Percentiles rank a stretch among this genome's conserved stretches.
phyloP scores from a whole-genome alignment of 768 basidiomycete genomes.

The Termitomyces sp. region DNA sequence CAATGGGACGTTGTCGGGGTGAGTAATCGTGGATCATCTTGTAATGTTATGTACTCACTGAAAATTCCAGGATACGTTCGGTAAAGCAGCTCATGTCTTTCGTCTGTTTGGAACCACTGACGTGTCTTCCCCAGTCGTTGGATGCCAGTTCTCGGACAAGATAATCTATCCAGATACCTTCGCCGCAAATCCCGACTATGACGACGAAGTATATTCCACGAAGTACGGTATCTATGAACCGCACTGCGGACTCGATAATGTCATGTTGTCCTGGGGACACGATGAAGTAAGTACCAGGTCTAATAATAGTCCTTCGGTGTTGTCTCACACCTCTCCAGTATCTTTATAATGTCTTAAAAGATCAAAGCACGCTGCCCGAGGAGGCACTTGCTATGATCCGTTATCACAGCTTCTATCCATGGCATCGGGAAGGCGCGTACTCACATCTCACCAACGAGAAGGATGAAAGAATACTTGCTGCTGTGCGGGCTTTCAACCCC shows the following conservation, averaged over 20 bases:
- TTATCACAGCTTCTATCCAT: slow-evolving; percentile 94
- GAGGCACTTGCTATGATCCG: slow-evolving; percentile 91
- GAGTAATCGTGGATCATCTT: slow-evolving; percentile 3
- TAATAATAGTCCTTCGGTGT: slow-evolving; percentile 9
- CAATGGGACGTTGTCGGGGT: slow-evolving; percentile 97
- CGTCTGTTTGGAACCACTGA: slow-evolving; percentile 2
- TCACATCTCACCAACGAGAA: slow-evolving; percentile 73
- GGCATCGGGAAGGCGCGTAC: slow-evolving; percentile 91
- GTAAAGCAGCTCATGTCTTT: slow-evolving; percentile 22
- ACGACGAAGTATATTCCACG: slow-evolving; percentile 66
- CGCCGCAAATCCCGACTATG: slow-evolving; percentile 64
- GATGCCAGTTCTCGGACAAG: slow-evolving; percentile 83
- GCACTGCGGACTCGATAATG: slow-evolving; percentile 80
- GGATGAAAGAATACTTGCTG: slow-evolving; percentile 61
- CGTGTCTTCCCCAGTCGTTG: slow-evolving; percentile 52
- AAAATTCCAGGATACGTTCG: slow-evolving; percentile 39
- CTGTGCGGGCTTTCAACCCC: slow-evolving; percentile 87
- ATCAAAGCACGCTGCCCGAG: slow-evolving; percentile 75
- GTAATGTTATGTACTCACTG: slow-evolving; percentile 6
- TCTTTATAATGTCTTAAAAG: slow-evolving; percentile 79
- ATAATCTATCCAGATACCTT: slow-evolving; percentile 83
- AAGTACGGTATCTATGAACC: slow-evolving; percentile 75
- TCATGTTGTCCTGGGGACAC: slow-evolving; percentile 90
- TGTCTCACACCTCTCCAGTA: slow-evolving; percentile 47
- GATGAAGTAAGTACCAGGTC: slow-evolving; percentile 65